Evolutionary conservation across 768 basidiomycete species (phyloP), one percentile per base, ranked within the genome.

Genomic region (Mycena albidolilacea): DNA sequence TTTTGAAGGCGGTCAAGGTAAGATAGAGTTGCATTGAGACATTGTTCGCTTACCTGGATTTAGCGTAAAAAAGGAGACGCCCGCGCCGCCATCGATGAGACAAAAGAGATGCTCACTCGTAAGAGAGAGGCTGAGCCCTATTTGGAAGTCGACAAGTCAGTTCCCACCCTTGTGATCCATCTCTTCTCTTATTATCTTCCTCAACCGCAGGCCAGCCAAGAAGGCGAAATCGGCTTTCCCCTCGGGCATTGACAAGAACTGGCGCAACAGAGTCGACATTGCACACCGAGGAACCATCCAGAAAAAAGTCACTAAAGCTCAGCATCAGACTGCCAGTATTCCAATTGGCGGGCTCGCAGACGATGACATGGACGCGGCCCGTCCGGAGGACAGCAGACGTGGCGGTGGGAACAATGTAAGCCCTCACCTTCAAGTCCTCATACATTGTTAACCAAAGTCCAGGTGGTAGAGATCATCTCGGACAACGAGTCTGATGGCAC

Each of bases 41-140:
- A 10, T 6, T 9, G 43, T 43, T 9, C 14, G 43, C 43, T 43
- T 65, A 12, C 11, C 23, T n/a, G 54, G 50, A 54, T 21, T 41
- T 8, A 41, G 23, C 1, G 11, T 55, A 55, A 41, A 19, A 65
- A 65, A 43, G 64, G 64, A n/a, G n/a, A 65, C 8, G 41, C 52
- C 8, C 54, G 64, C 23, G 50, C 64, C 17, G 64, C 64, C 50
- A 38, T 65, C 52, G 64, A 65, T 37, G 50, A 65, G 52, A 38
- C 35, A 2, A 54, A 41, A 17, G 64, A 23, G 23, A 35, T 21
- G 41, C 7, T 43, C 1, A 4, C 43, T 43, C 23, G 4, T 46
- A 62, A 23, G 2, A n/a, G 43, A 44, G 21, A 30, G 11, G 43
- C 5, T 50, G 48, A 50, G 59, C 38, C 59, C 14, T 7, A 46